Conservation (phyloP, 202 grass and related monocot genomes). For the Panicum virgatum region DNA sequence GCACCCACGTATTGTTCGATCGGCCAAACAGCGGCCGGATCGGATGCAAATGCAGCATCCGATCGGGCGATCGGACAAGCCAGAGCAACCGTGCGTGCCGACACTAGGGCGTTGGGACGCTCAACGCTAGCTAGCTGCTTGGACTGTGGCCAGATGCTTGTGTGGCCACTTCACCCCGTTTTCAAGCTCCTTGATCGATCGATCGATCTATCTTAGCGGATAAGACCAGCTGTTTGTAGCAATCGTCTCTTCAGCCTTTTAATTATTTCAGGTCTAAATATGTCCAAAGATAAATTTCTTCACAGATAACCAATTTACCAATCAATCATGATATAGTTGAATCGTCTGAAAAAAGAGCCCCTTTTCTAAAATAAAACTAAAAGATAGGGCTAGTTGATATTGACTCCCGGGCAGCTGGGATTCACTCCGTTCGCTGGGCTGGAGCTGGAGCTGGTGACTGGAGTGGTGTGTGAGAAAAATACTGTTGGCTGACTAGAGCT, state of each 20-base stretch:
- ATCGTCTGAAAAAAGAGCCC: not conserved
- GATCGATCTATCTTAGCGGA: too few relatives aligned
- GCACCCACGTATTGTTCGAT: not conserved
- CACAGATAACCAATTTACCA: not conserved
- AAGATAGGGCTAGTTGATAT: not conserved
- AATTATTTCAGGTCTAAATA: too few relatives aligned
- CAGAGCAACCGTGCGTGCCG: not conserved
- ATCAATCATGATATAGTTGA: not conserved
- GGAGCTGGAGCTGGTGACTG: too few relatives aligned
- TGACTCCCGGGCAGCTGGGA: not conserved
- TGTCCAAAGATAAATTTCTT: not conserved
- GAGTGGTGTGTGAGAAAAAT: too few relatives aligned
- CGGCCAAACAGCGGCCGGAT: not conserved
- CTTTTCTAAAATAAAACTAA: not conserved
- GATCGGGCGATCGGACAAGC: not conserved
- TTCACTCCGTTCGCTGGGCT: too few relatives aligned
- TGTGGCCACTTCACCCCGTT: not conserved
- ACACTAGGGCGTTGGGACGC: slow-evolving; percentile 25
- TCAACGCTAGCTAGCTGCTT: slow-evolving; percentile 2
- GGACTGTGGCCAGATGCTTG: not conserved
- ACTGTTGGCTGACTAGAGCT: too few relatives aligned
- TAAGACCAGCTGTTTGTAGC: not conserved
- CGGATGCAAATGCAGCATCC: not conserved
- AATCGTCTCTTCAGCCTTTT: too few relatives aligned
- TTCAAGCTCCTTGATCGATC: not conserved